Percentiles rank a stretch among this genome's conserved stretches.
Evolutionary conservation across 768 basidiomycete species (phyloP).

Genomic region (Podaxis carcinomalis): DNA sequence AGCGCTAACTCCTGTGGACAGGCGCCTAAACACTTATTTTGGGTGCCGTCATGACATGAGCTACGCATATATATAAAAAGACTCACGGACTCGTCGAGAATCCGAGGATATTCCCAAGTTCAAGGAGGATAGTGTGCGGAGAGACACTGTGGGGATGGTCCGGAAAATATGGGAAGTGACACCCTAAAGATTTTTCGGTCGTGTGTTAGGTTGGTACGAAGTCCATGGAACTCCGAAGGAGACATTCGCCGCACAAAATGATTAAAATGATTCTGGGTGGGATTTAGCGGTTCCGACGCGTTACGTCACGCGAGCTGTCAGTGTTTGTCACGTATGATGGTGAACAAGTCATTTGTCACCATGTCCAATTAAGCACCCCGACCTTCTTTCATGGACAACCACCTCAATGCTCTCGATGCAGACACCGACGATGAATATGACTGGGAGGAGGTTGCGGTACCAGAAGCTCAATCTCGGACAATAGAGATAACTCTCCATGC

Average conservation of each 20-base stretch:
- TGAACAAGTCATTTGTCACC: slow-evolving; percentile 10
- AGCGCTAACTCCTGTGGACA: no score
- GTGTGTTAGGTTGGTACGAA: background rate
- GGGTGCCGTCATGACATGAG: no score
- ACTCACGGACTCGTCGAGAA: no score
- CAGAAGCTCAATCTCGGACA: slow-evolving; percentile 35
- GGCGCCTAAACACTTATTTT: no score
- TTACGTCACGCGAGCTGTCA: slow-evolving; percentile 5
- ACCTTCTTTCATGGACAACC: slow-evolving; percentile 3
- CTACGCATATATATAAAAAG: no score
- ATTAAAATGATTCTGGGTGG: background rate
- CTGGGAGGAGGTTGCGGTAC: slow-evolving; percentile 76
- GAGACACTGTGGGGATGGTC: no score
- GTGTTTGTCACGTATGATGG: background rate
- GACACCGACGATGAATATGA: slow-evolving; percentile 69
- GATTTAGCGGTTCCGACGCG: background rate
- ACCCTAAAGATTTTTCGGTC: no score
- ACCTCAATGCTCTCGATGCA: slow-evolving; percentile 16
- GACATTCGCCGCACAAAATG: background rate
- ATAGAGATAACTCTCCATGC: slow-evolving; percentile 73
- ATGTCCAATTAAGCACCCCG: background rate
- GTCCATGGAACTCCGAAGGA: background rate
- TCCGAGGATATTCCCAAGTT: no score
- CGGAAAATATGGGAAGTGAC: no score
- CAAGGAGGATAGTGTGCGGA: no score